These are phyloP conservation scores for Magnolia changhungtana DNA, from an alignment of 164 flowering plant species.

Conservation along the genomic window DNA sequence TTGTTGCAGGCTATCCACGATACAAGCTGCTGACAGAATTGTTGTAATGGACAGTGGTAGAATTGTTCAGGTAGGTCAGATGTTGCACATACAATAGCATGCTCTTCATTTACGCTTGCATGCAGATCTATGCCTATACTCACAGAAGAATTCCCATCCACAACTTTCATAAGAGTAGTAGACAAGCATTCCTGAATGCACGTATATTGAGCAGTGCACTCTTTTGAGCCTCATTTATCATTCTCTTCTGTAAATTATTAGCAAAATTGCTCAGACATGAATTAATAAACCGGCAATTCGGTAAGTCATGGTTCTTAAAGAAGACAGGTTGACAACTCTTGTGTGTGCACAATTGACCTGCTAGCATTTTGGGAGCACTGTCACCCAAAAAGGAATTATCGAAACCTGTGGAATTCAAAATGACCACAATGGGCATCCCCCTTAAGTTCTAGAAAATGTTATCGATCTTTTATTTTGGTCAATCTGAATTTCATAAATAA, in stretches of 20 bases:
- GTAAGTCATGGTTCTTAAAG: too few species aligned
- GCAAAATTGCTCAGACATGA: background rate
- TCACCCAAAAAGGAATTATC: too few species aligned
- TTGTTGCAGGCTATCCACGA: slow-evolving; percentile 73
- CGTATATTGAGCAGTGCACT: background rate
- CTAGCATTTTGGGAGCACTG: too few species aligned
- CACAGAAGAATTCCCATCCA: background rate
- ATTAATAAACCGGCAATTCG: too few species aligned
- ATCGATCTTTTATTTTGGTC: too few species aligned
- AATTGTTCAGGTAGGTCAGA: slow-evolving; percentile 65
- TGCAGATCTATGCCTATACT: background rate
- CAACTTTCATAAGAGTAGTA: background rate
- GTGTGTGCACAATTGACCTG: too few species aligned
- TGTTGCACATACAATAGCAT: background rate
- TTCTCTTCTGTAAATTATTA: background rate
- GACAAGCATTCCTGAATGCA: too few species aligned
- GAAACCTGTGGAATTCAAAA: too few species aligned
- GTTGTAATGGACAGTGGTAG: slow-evolving; percentile 80
- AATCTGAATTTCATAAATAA: too few species aligned
- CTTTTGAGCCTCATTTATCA: background rate
- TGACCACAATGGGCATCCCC: too few species aligned
- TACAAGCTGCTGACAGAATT: slow-evolving; percentile 88
- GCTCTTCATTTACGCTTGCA: background rate
- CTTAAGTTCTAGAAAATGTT: too few species aligned
- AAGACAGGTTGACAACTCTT: too few species aligned